phyloP scores from a whole-genome alignment of 495 filamentous ascomycete genomes.

The Rostrohypoxylon terebratum region DNA sequence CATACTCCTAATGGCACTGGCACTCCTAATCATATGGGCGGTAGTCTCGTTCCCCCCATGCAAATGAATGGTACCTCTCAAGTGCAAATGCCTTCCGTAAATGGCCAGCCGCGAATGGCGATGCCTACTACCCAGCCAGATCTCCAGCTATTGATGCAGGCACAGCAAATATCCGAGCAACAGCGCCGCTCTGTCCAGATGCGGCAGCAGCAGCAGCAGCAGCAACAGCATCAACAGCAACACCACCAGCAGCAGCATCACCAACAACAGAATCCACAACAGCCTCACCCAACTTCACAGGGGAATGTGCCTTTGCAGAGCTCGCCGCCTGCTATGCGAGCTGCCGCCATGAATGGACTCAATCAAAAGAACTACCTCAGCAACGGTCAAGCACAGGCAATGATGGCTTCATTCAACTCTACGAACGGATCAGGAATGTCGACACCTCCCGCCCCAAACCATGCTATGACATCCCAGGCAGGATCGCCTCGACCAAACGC shows the following conservation, averaged over 20 bases:
- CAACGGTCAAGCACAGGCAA: constrained; percentile 59
- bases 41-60: constrained; percentile 66
- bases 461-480: constrained; percentile 54
- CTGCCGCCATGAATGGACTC: constrained; percentile 62
- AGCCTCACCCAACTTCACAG: constrained; percentile 53
- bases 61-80: constrained; percentile 77
- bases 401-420: constrained; percentile 56
- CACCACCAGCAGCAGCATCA: constrained; percentile 51
- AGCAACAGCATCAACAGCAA: constrained; percentile 59
- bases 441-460: constrained; percentile 52
- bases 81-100: constrained; percentile 73
- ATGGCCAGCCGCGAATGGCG: constrained; percentile 69
- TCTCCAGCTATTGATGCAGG: constrained; percentile 63
- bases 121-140: constrained; percentile 75
- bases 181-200: constrained; percentile 66
- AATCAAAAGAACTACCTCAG: constrained; percentile 61
- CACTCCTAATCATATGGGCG: constrained; percentile 56
- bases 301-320: constrained; percentile 49
- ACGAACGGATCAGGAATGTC: constrained; percentile 55
- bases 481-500: constrained; percentile 53
- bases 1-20: constrained; percentile 57
- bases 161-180: constrained; percentile 72
- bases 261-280: constrained; percentile 52
- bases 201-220: constrained; percentile 63
- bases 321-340: constrained; percentile 58